Evolutionary conservation across 2,329 filamentous ascomycete genomes (phyloP), one percentile per base, ranked within the genome.

Genomic region (Colletotrichum orbiculare): DNA sequence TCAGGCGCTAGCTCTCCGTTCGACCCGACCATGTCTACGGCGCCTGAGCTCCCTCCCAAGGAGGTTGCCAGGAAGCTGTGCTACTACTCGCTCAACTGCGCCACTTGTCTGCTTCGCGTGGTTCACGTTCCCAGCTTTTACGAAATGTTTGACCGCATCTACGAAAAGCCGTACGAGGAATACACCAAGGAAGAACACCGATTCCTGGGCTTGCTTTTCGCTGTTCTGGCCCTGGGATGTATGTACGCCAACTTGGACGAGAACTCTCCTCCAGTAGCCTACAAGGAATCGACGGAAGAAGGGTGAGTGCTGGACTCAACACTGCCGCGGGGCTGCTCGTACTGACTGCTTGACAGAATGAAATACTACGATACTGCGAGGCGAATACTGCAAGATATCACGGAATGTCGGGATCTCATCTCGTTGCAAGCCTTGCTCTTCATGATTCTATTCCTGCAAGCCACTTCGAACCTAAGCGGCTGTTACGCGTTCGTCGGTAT

Each of bases 61-160:
- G 83, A 87, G 34, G 78, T 82, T 35, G 86, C 87, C 2, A 80
- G 78, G 48, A 79, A 77, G 48, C 75, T 89, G 15, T 87, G 85
- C 71, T 82, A 85, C 65, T 85, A 85, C 69, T 82, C 85, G 0
- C 74, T 89, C 12, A 83, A 83, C 69, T 86, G 83, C 64, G 86
- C 85, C 8, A 88, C 85, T 2, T 86, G 84, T 64, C 77, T 89
- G 1, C 76, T 88, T 25, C 87, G 92, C 42, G 89, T 95, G 60
- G 86, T 97, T 6, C 94, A 97, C 73, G 83, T 91, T 54, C 94
- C 94, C 0, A 88, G 88, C 0, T 97, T 97, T 74, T 93, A 91
- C 78, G 85, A 87, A 64, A 89, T 87, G 71, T 85, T 97, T 67
- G 89, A 97, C 69, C 85, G 85, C 59, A 84, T 97, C 43, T 97